A percentile compares a stretch with the other conserved stretches of the same genome.
Conservation (phyloP, 2,329 filamentous ascomycete species). For the Capronia coronata region DNA sequence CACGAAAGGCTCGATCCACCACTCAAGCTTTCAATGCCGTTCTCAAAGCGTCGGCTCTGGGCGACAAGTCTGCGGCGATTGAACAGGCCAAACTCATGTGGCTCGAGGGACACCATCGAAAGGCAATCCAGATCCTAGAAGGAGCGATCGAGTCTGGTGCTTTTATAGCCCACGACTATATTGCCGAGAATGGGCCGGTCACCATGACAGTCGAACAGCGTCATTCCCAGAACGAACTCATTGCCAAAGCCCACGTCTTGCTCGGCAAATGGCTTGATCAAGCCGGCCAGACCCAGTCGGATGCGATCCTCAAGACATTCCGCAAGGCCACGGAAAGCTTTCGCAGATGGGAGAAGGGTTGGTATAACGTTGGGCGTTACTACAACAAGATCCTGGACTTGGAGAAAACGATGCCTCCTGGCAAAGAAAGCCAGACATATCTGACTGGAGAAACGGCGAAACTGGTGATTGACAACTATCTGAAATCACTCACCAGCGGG, state of each 20-base stretch:
- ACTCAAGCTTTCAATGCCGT: slow-evolving; percentile 92
- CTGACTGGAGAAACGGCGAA: slow-evolving; percentile 77
- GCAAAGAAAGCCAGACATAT: slow-evolving; percentile 70
- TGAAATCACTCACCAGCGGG: slow-evolving; percentile 77
- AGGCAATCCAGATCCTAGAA: slow-evolving; percentile 87
- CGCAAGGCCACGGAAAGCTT: slow-evolving; percentile 58
- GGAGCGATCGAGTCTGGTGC: slow-evolving; percentile 75
- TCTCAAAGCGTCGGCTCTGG: slow-evolving; percentile 75
- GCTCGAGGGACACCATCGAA: slow-evolving; percentile 87
- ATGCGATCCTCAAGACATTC: slow-evolving; percentile 72
- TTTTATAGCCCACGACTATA: slow-evolving; percentile 52
- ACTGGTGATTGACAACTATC: slow-evolving; percentile 87
- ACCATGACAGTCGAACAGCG: slow-evolving; percentile 37
- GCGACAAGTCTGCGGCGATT: slow-evolving; percentile 81
- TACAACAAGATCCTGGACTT: slow-evolving; percentile 95
- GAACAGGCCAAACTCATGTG: slow-evolving; percentile 90
- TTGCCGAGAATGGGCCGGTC: slow-evolving; percentile 34
- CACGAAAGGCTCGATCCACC: slow-evolving; percentile 74
- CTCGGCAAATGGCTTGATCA: slow-evolving; percentile 95
- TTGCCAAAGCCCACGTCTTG: slow-evolving; percentile 69
- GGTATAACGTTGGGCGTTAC: slow-evolving; percentile 93
- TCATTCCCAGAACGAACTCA: slow-evolving; percentile 47
- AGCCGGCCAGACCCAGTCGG: slow-evolving; percentile 85
- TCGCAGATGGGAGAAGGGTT: slow-evolving; percentile 79
- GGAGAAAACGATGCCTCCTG: slow-evolving; percentile 67